Percentiles rank a stretch among this genome's conserved stretches.
Conservation (phyloP, 257 asterid species). For the Jasminum sambac region DNA sequence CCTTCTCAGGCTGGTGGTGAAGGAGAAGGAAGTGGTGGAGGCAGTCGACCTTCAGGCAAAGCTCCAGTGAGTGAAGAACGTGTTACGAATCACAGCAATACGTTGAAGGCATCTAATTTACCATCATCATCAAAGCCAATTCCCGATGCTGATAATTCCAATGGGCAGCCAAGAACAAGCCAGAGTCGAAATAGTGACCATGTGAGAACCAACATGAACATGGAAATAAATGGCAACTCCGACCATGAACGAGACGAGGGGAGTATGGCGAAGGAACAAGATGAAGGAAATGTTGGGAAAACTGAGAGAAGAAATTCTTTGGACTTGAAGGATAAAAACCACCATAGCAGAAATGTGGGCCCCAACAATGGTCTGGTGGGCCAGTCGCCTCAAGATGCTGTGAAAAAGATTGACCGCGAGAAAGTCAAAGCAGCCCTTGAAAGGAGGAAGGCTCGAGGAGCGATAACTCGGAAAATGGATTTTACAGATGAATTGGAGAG, state of each 20-base stretch:
- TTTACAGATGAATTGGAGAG: constrained; percentile 76
- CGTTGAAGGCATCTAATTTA: constrained; percentile 15
- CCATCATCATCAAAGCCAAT: background rate
- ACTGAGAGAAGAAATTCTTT: constrained; percentile 40
- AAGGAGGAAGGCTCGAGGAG: constrained; percentile 74
- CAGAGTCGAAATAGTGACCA: constrained; percentile 36
- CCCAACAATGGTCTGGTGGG: constrained; percentile 43
- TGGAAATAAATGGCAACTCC: constrained; percentile 26
- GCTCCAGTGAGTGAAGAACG: constrained; percentile 23
- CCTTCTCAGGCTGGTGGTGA: constrained; percentile 35
- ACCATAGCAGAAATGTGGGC: constrained; percentile 35
- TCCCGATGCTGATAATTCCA: constrained; percentile 32
- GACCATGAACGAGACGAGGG: constrained; percentile 36
- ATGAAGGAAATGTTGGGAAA: constrained; percentile 42
- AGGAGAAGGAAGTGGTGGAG: constrained; percentile 28
- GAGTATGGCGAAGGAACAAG: constrained; percentile 37
- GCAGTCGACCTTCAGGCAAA: constrained; percentile 19
- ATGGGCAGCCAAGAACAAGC: constrained; percentile 29
- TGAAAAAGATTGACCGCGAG: constrained; percentile 58
- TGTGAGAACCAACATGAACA: constrained; percentile 19
- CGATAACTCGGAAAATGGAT: constrained; percentile 49
- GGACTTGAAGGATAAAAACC: constrained; percentile 51
- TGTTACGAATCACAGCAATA: constrained; percentile 16
- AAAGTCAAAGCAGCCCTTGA: constrained; percentile 79
- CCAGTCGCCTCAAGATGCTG: constrained; percentile 57